These are phyloP conservation scores for Vigna hirtella DNA, from an alignment of 306 rosid species.

Conservation along the genomic window DNA sequence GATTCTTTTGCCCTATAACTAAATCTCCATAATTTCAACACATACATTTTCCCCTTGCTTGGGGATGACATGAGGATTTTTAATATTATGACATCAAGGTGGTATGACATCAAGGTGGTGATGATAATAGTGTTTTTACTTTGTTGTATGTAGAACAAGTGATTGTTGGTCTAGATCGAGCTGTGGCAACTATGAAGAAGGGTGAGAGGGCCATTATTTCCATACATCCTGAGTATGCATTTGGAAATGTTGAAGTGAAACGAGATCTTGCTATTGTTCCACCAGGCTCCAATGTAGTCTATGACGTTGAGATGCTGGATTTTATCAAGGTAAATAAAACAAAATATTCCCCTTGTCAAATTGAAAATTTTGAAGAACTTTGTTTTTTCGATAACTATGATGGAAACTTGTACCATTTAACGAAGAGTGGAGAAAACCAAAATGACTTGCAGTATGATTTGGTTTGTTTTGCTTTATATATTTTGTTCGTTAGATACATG, in stretches of 20 bases:
- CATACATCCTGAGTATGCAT: constrained; percentile 75
- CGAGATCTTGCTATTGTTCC: constrained; percentile 59
- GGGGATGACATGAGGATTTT: not conserved
- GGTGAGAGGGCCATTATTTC: constrained; percentile 66
- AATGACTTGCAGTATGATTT: constrained; percentile 31
- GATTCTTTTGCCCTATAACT: not conserved
- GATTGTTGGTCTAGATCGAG: constrained; percentile 67
- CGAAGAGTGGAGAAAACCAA: constrained; percentile 34
- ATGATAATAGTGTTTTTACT: constrained; percentile 32
- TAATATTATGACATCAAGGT: not conserved
- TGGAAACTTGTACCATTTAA: constrained; percentile 30
- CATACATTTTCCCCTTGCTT: not conserved
- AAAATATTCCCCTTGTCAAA: not conserved
- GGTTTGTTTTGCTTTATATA: constrained; percentile 24
- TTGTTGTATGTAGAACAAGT: constrained; percentile 65
- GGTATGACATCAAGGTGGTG: constrained; percentile 8
- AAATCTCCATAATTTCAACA: constrained; percentile 5
- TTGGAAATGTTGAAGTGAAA: constrained; percentile 64
- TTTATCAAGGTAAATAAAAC: constrained; percentile 58
- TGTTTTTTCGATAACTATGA: not conserved
- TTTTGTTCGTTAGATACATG: constrained; percentile 5
- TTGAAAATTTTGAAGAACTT: not conserved
- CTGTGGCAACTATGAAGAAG: constrained; percentile 75
- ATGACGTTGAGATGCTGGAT: constrained; percentile 65
- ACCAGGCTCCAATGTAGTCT: constrained; percentile 56